Base-by-base conservation (phyloP, 768 basidiomycete genomes). In the Favolaschia claudopus region DNA sequence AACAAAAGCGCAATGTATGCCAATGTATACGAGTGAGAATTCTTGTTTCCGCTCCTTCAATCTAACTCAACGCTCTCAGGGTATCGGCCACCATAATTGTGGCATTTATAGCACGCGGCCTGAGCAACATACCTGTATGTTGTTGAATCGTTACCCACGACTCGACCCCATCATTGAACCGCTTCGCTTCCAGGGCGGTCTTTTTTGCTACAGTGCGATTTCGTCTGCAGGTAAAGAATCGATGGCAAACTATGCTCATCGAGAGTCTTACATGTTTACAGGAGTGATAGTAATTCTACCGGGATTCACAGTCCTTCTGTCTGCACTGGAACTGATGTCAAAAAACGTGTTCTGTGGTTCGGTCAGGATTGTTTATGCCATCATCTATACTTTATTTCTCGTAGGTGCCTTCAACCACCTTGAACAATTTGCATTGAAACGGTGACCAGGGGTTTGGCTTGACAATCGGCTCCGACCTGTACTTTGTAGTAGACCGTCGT, bases 21-120 rank as follows among this genome's bases (percentile, higher is more conserved):
- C n/a, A 96, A 94, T 67, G 93, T 96, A 55, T 96, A 95, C 68
- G 95, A 96, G 95, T 95, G 71, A 72, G 93, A 79, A 22, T 6
- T 29, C 40, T 33, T 33, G 34, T 47, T 45, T 47, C 7, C 3
- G n/a, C n/a, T 22, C 12, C 22, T 52, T 22, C 37, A 7, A 20
- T 46, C 34, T 55, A 52, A 20, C 15, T 32, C 8, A 10, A 28
- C 12, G 29, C 39, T 2, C 25, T 43, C 37, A 95, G 93, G 71
- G 93, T 95, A 68, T 90, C 92, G 0, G 87, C 90, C 12, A 86
- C 92, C 3, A 93, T 94, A 52, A 74, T 95, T 32, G 91, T 95
- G 34, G 90, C 92, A 3, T 95, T 95, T 68, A 77, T 89, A 19
- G 90, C 94, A 4, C 83, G 93, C 48, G 89, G 84, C 15, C 73